Conservation (phyloP, 257 asterid species). For the Nicotiana otophora region DNA sequence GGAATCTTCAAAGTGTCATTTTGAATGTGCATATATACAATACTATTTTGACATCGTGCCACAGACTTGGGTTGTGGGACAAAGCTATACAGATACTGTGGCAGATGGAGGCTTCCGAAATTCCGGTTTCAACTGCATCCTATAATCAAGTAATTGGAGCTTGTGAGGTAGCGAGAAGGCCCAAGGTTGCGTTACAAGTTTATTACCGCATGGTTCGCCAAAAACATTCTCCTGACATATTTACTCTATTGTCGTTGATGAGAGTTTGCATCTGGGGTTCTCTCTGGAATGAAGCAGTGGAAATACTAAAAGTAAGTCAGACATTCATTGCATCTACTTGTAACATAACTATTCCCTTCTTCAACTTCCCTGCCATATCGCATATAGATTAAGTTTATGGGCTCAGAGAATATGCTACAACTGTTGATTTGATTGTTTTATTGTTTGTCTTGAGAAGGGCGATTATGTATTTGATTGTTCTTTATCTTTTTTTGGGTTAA, state of each 20-base stretch:
- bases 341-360: neutral
- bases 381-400: neutral
- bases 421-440: neutral
- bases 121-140: constrained; percentile 46
- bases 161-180: constrained; percentile 78
- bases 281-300: constrained; percentile 63
- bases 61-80: constrained; percentile 80
- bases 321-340: neutral
- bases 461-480: neutral
- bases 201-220: constrained; percentile 61
- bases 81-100: constrained; percentile 66
- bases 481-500: too few species aligned
- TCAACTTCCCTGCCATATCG: neutral
- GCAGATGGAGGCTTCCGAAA: constrained; percentile 69
- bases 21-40: constrained; percentile 56
- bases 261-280: constrained; percentile 88
- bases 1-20: constrained; percentile 30
- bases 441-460: too few species aligned
- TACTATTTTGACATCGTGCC: constrained; percentile 66
- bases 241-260: constrained; percentile 62
- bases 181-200: constrained; percentile 69
- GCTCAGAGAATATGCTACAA: neutral
- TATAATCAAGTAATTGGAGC: constrained; percentile 90
- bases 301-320: constrained; percentile 56
- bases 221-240: constrained; percentile 52